Evolutionary conservation across 176 grass and related monocot genomes (phyloP).

Genomic region (Juncus effusus): DNA sequence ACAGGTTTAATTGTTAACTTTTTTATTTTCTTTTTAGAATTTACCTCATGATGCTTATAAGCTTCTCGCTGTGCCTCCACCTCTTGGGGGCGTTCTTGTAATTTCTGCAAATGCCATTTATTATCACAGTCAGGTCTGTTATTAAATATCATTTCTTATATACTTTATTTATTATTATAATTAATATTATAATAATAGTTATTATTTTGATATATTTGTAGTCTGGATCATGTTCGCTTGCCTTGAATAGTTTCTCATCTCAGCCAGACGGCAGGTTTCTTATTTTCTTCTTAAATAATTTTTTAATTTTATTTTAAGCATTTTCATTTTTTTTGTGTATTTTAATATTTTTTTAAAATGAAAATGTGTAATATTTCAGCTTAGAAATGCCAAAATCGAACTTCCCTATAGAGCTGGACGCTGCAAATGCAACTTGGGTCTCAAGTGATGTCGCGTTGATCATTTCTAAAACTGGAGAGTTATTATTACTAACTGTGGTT

Average conservation of each 20-base stretch:
- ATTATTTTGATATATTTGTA: conserved; percentile 42
- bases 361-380: conserved; percentile 47
- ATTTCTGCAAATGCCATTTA: conserved; percentile 86
- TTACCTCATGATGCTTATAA: conserved; percentile 89
- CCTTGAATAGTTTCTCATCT: conserved; percentile 65
- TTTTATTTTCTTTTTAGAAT: conserved; percentile 39
- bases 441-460: conserved; percentile 82
- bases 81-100: conserved; percentile 90
- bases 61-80: conserved; percentile 81
- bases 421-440: conserved; percentile 83
- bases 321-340: not conserved
- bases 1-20: not conserved
- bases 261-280: conserved; percentile 75
- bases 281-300: conserved; percentile 4
- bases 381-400: conserved; percentile 76
- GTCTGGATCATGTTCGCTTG: conserved; percentile 85
- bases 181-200: conserved; percentile 10
- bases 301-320: not conserved
- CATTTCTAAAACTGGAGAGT: conserved; percentile 73
- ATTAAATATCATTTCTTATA: conserved; percentile 3
- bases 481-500: conserved; percentile 73
- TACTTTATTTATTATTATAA: conserved; percentile 25
- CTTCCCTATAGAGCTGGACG: conserved; percentile 83
- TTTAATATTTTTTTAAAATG: not conserved
- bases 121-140: conserved; percentile 83